Base-by-base conservation (phyloP, 805 yeast genomes). In the Metschnikowia koreensis region DNA sequence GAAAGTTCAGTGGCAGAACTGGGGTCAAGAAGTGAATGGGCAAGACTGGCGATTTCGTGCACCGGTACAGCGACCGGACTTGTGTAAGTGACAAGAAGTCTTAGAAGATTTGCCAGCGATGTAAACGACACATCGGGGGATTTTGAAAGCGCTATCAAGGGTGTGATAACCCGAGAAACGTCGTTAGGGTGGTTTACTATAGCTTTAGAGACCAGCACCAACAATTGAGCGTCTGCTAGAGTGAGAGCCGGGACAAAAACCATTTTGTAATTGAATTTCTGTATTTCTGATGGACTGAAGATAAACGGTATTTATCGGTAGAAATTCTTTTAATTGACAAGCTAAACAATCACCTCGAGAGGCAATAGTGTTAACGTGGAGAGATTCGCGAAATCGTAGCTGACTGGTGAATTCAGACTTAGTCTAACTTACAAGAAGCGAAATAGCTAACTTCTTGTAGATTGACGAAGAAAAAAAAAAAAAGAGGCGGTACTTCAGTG, bases 151-250 rank as follows among this genome's bases (percentile, higher is more conserved):
- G 47, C 43, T 13, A 41, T 42, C 29, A 57, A 26, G 2, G 49
- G 54, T 1, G 46, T 27, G 16, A 51, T 38, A 8, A 59, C 29
- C 7, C 28, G 16, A 12, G 41, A 39, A 9, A 46, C 29, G 12
- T 41, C 36, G 3, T 37, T 41, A 2, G 62, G 62, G 16, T 41
- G n/a, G 10, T 11, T 26, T 10, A 47, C 49, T 10, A 52, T 31
- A 17, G 54, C 54, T 2, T 15, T 37, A 27, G 53, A 28, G 1
- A 49, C 47, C 42, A 38, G 47, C n/a, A 52, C 52, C 45, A 52
- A 53, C 5, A 54, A 45, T 5, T 47, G 49, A 7, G 62, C 57
- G 16, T 59, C 60, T 6, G 47, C 54, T 5, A 33, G 29, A 7
- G 41, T 15, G 16, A 48, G 42, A 7, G 47, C 44, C 6, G 48